Base-by-base conservation (phyloP, 345 rosid genomes). In the Euphorbia peplus region DNA sequence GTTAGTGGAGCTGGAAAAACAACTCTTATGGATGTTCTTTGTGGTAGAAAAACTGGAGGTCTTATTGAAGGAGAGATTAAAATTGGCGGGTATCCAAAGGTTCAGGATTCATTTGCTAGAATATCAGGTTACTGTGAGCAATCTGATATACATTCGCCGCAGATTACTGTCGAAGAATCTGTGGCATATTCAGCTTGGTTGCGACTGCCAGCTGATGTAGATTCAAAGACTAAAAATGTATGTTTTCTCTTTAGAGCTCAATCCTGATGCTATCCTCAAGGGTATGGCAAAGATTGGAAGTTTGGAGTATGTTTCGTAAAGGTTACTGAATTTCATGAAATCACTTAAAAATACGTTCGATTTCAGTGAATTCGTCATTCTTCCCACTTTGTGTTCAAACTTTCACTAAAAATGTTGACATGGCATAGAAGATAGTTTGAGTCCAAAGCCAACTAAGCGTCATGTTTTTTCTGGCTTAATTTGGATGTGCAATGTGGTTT, bases 1-100 rank as follows among this genome's bases (percentile, higher is more conserved):
- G 86, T 85, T 24, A 90, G 89, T 47, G 98, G 98, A 63, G 98
- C 98, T 15, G 96, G 96, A 12, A 92, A 92, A 70, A 88, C 97
- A 15, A 93, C 97, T 44, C 83, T 93, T 24, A 78, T 93, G 41
- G 97, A 93, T 71, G 96, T 92, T 74, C 90, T 92, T 0, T 82
- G 88, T 0, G 98, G 98, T 67, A 84, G 96, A 77, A 92, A 92
- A 83, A 90, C 95, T 25, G 81, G 78, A 6, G 97, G 98, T 56
- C 76, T 71, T 73, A 79, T 83, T 0, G 92, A 85, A 76, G 95
- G 97, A 50, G 91, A 90, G 37, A 86, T 90, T 26, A 87, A 67
- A 78, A 76, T 90, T 47, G 81, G 83, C 0, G 95, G 93, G n/a
- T 83, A 67, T 70, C 92, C 77, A 8, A 90, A 90, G 72, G 86